These are phyloP conservation scores for Iris pallida DNA, from an alignment of 116 monocot species.

Conservation along the genomic window DNA sequence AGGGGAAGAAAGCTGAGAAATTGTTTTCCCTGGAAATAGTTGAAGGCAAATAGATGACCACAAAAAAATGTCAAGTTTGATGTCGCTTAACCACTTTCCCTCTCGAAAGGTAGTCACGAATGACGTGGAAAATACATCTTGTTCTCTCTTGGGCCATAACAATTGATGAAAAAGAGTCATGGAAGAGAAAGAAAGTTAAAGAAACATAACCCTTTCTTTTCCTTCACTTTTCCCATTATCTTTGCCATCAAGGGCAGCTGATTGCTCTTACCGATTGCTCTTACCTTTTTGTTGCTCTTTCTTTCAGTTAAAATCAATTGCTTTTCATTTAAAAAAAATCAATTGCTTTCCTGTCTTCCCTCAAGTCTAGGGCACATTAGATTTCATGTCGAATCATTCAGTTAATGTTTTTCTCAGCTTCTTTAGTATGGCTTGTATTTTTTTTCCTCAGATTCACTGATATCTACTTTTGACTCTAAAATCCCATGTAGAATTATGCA, in stretches of 20 bases:
- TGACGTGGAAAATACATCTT: neutral
- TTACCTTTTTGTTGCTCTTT: neutral
- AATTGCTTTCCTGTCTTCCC: neutral
- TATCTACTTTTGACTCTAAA: no score
- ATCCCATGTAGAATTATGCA: neutral
- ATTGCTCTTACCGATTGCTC: no score
- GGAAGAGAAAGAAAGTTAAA: neutral
- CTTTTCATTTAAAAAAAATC: no score
- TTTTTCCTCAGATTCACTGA: neutral
- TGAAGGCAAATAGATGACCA: no score
- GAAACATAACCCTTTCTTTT: neutral
- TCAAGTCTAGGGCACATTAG: neutral
- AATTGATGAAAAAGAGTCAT: neutral
- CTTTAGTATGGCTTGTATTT: neutral
- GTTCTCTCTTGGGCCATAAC: neutral
- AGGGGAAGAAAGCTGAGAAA: no score
- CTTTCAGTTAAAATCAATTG: neutral
- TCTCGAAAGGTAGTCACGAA: neutral
- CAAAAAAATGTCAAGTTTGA: neutral
- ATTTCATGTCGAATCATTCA: neutral
- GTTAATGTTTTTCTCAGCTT: constrained; percentile 4
- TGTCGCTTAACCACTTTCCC: neutral
- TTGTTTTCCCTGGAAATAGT: no score
- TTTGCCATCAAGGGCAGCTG: no score
- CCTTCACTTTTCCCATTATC: neutral